Evolutionary conservation across 2,329 filamentous ascomycete species (phyloP).

Genomic region (Blumeria hordei): DNA sequence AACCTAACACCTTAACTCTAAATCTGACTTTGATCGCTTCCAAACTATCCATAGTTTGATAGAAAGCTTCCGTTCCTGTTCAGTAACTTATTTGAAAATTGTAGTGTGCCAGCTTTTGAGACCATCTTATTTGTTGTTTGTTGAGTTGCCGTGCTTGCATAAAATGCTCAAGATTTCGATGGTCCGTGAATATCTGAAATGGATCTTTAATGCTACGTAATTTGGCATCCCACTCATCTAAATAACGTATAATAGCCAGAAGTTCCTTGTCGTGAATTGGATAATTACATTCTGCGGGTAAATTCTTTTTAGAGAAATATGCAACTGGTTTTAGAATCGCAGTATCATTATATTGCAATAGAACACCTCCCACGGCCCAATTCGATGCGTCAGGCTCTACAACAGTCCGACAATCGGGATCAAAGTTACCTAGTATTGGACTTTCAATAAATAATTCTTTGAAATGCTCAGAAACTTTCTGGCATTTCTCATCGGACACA

Average conservation of each 20-base stretch:
- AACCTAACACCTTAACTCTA: too few species aligned
- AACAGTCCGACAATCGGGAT: background rate
- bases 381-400: background rate
- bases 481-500: too few species aligned
- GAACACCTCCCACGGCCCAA: background rate
- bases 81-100: background rate
- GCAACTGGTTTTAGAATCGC: background rate
- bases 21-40: too few species aligned
- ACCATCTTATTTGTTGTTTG: background rate
- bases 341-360: background rate
- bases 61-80: background rate
- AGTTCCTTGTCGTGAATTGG: background rate
- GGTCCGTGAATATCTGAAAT: background rate
- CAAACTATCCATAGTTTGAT: too few species aligned
- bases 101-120: background rate
- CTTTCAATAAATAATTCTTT: background rate
- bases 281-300: background rate
- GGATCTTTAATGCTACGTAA: background rate
- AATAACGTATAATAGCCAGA: background rate
- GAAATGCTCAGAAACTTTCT: too few species aligned
- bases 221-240: background rate
- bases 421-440: background rate
- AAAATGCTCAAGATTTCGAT: background rate
- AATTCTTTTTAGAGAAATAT: background rate
- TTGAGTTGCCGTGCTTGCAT: background rate